Percentiles rank a stretch among this genome's conserved stretches.
phyloP scores from a whole-genome alignment of 2,329 filamentous ascomycete species.

The Capronia americana region DNA sequence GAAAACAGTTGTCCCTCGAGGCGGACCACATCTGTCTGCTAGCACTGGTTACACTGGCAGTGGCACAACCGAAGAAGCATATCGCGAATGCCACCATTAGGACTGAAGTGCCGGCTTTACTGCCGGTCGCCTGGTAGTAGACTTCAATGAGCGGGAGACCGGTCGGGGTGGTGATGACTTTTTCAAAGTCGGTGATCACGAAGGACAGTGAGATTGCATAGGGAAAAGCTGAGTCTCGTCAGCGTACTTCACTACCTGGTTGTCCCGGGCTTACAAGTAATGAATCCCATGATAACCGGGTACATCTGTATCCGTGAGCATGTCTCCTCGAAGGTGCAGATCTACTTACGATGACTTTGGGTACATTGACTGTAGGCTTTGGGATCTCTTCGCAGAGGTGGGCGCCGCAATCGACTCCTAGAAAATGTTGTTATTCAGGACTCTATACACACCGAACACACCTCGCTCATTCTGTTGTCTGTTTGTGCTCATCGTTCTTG shows the following conservation, averaged over 20 bases:
- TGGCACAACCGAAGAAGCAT: conserved; percentile 29
- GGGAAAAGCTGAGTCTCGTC: conserved; percentile 35
- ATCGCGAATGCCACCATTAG: conserved; percentile 56
- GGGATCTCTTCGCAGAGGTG: conserved; percentile 36
- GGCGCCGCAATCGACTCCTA: conserved; percentile 30
- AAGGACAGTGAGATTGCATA: conserved; percentile 46
- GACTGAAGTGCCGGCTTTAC: conserved; percentile 51
- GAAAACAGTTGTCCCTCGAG: conserved; percentile 59
- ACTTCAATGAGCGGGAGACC: conserved; percentile 59
- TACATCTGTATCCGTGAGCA: conserved; percentile 17
- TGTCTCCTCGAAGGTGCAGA: neutral
- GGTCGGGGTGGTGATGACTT: conserved; percentile 50
- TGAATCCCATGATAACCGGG: conserved; percentile 46
- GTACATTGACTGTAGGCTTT: conserved; percentile 47
- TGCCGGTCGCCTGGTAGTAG: conserved; percentile 56
- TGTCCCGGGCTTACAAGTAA: conserved; percentile 5
- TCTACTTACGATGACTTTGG: conserved; percentile 41
- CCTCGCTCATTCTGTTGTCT: too few species aligned
- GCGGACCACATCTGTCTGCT: conserved; percentile 52
- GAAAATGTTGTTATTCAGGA: neutral
- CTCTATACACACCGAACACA: too few species aligned
- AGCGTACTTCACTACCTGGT: neutral
- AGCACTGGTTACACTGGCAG: conserved; percentile 24
- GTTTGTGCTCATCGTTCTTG: too few species aligned
- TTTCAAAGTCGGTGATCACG: conserved; percentile 50